A percentile compares a stretch with the other conserved stretches of the same genome.
phyloP scores from a whole-genome alignment of 495 filamentous ascomycete species.

The Evansstolkia leycettana region DNA sequence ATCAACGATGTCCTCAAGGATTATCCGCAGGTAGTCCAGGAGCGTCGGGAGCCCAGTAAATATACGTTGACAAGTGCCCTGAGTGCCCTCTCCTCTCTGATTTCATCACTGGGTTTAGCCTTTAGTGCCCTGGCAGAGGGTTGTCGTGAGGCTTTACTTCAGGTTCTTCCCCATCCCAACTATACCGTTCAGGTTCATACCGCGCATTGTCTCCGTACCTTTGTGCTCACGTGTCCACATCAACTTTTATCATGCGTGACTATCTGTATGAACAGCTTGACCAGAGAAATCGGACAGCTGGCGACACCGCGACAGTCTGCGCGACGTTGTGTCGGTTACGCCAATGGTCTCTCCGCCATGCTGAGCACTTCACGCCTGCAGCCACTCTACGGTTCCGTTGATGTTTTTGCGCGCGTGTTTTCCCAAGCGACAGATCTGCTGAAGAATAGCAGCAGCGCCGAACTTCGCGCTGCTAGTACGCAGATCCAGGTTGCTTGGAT shows the following conservation, averaged over 20 bases:
- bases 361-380: conserved; percentile 80
- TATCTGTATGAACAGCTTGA: conserved; percentile 92
- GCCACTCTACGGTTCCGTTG: conserved; percentile 87
- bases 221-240: conserved; percentile 81
- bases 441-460: conserved; percentile 84
- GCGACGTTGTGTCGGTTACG: conserved; percentile 79
- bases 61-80: conserved; percentile 69
- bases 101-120: conserved; percentile 71
- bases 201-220: conserved; percentile 70
- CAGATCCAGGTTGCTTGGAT: conserved; percentile 99
- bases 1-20: conserved; percentile 88
- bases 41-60: conserved; percentile 82
- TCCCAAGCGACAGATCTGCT: conserved; percentile 84
- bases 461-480: conserved; percentile 80
- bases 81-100: conserved; percentile 67
- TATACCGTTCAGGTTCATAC: conserved; percentile 90
- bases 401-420: conserved; percentile 84
- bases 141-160: conserved; percentile 77
- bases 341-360: conserved; percentile 84
- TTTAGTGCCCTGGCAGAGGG: conserved; percentile 61
- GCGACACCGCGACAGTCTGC: conserved; percentile 65
- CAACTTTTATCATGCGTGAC: conserved; percentile 86
- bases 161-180: conserved; percentile 87
- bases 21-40: conserved; percentile 85
- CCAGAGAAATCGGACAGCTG: conserved; percentile 70